Evolutionary conservation across 2,329 filamentous ascomycete species (phyloP).

Genomic region (Pseudopyrenochaeta lycopersici): DNA sequence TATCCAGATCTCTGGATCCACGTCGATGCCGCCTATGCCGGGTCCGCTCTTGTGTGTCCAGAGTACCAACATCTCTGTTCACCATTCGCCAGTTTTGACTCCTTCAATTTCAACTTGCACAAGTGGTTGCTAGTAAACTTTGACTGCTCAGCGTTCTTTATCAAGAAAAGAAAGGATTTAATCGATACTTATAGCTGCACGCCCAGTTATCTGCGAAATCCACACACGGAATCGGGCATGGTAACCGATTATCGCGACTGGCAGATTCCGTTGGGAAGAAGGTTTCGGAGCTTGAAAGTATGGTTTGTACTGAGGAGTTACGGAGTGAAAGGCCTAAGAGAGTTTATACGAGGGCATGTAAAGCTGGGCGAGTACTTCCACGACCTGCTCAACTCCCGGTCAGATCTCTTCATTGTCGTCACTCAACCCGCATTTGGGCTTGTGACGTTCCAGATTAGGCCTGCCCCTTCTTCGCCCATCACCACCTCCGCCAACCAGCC

Average conservation of each 20-base stretch:
- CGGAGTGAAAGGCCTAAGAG: conserved; percentile 77
- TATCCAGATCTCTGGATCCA: conserved; percentile 83
- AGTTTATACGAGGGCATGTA: conserved; percentile 76
- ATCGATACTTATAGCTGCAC: conserved; percentile 81
- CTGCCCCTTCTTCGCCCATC: conserved; percentile 13
- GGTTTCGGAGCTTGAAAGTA: conserved; percentile 89
- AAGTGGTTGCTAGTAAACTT: conserved; percentile 98
- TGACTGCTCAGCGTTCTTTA: conserved; percentile 79
- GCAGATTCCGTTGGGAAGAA: conserved; percentile 90
- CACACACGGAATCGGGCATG: conserved; percentile 79
- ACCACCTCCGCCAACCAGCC: conserved; percentile 27
- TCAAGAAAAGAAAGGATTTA: conserved; percentile 78
- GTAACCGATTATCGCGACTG: conserved; percentile 97
- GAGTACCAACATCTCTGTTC: conserved; percentile 77
- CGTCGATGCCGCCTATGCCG: conserved; percentile 92
- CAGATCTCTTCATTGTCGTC: conserved; percentile 79
- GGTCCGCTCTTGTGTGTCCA: conserved; percentile 81
- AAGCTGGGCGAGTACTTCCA: conserved; percentile 75
- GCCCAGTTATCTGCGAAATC: conserved; percentile 83
- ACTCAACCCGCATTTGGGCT: conserved; percentile 80
- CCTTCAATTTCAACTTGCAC: conserved; percentile 95
- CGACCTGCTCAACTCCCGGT: conserved; percentile 63
- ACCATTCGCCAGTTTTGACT: conserved; percentile 75
- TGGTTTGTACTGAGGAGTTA: conserved; percentile 93
- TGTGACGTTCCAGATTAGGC: conserved; percentile 74